Conservation (phyloP, 768 basidiomycete genomes). For the Porphyrellus cyaneotinctus region DNA sequence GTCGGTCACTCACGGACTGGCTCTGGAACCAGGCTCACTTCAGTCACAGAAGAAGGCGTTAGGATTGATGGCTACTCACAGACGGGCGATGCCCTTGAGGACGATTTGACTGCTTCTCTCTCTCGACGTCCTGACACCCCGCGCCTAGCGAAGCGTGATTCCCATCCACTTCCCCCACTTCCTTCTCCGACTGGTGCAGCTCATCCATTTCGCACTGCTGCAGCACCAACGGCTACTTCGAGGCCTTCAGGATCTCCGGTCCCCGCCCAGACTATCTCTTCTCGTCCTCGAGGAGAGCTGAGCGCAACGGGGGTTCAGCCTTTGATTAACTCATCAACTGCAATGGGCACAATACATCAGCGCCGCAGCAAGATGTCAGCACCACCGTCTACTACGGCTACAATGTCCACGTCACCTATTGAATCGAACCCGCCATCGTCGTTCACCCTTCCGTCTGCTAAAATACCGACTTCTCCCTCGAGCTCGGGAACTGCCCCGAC, state of each 20-base stretch:
- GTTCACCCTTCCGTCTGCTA: conserved; percentile 31
- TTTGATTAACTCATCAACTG: conserved; percentile 57
- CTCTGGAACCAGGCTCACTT: conserved; percentile 53
- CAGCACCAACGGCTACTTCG: conserved; percentile 15
- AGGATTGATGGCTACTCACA: conserved; percentile 35
- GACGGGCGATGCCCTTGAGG: conserved; percentile 25
- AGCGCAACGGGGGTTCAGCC: conserved; percentile 30
- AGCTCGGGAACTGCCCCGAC: conserved; percentile 34
- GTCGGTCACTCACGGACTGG: conserved; percentile 51
- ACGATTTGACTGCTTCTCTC: conserved; percentile 29
- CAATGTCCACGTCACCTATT: conserved; percentile 31
- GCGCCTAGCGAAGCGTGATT: conserved; percentile 44
- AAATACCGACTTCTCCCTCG: conserved; percentile 37
- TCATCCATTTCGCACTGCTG: conserved; percentile 29
- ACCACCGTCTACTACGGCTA: conserved; percentile 40
- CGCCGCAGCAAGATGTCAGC: conserved; percentile 64
- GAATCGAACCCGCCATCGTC: conserved; percentile 37
- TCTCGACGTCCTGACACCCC: conserved; percentile 39
- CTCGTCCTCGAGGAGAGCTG: conserved; percentile 57
- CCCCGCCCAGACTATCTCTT: conserved; percentile 36
- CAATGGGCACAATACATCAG: conserved; percentile 63
- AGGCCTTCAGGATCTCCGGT: conserved; percentile 49
- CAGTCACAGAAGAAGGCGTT: conserved; percentile 58
- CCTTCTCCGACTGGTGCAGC: conserved; percentile 43
- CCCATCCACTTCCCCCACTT: conserved; percentile 65